phyloP scores from a whole-genome alignment of 441 rosid species.

The Francoa sonchifolia region DNA sequence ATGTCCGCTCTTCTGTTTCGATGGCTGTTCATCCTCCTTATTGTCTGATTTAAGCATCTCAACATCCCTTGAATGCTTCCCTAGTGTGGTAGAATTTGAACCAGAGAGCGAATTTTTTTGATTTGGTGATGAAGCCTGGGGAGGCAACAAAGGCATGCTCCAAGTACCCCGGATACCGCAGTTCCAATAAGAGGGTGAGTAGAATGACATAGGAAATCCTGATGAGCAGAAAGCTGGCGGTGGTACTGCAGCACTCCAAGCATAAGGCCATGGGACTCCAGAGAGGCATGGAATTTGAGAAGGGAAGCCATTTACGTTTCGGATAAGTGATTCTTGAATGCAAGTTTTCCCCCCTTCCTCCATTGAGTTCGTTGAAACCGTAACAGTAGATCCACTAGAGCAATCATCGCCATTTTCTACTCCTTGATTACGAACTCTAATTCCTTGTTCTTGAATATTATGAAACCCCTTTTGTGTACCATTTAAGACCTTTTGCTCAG shows the following conservation, averaged over 20 bases:
- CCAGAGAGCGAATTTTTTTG: not conserved
- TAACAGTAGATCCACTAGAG: conserved; percentile 48
- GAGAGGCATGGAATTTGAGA: conserved; percentile 44
- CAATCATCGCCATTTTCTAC: conserved; percentile 13
- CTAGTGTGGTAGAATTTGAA: conserved; percentile 22
- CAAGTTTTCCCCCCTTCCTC: conserved; percentile 29
- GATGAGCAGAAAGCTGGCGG: conserved; percentile 7
- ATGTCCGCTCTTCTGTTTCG: conserved; percentile 2
- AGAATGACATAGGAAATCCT: conserved; percentile 22
- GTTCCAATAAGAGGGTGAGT: conserved; percentile 55
- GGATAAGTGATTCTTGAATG: conserved; percentile 4
- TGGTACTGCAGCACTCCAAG: conserved; percentile 35
- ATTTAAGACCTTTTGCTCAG: conserved; percentile 5
- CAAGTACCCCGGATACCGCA: conserved; percentile 27
- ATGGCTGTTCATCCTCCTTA: conserved; percentile 45
- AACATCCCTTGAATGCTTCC: conserved; percentile 39
- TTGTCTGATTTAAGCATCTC: conserved; percentile 15
- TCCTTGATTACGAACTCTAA: not conserved
- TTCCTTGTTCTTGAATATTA: not conserved
- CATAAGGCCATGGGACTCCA: conserved; percentile 75
- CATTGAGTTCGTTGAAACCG: conserved; percentile 29
- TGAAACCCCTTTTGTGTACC: conserved; percentile 1
- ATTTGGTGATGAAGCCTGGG: conserved; percentile 23
- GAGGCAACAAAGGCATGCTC: conserved; percentile 37
- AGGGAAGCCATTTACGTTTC: conserved; percentile 36